Conservation (phyloP, 2,329 filamentous ascomycete genomes). For the Diaporthe nobilis region DNA sequence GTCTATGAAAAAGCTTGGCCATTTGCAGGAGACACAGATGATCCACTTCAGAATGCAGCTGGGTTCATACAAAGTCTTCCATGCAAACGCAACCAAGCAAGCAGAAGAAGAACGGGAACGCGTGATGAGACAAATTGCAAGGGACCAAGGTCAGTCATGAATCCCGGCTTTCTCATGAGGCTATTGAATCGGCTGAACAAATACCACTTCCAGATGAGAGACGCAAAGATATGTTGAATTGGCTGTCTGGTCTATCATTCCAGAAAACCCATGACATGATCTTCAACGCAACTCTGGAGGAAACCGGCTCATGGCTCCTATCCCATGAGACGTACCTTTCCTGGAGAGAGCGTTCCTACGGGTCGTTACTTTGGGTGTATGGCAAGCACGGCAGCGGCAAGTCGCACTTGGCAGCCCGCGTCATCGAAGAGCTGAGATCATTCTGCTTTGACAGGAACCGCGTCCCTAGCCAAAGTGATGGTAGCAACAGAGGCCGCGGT, state of each 20-base stretch:
- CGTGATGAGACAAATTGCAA: neutral
- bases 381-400: constrained; percentile 30
- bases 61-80: neutral
- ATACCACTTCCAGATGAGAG: neutral
- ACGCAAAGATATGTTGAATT: neutral
- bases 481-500: too few species aligned
- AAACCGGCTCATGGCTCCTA: constrained; percentile 6
- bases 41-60: neutral
- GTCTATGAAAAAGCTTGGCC: neutral
- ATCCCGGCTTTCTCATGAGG: neutral
- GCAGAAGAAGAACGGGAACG: neutral
- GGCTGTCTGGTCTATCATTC: constrained; percentile 1
- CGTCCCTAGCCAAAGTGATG: neutral
- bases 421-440: constrained; percentile 11
- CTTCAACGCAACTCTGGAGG: neutral
- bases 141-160: neutral
- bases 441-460: neutral
- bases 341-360: neutral
- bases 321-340: neutral
- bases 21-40: constrained; percentile 24
- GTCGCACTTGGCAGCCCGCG: constrained; percentile 7
- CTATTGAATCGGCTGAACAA: neutral
- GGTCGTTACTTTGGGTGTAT: constrained; percentile 11
- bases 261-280: constrained; percentile 18
- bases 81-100: neutral